Percentiles rank a stretch among this genome's conserved stretches.
Evolutionary conservation across 2,329 filamentous ascomycete genomes (phyloP).

Genomic region (Aspergillus hortae): DNA sequence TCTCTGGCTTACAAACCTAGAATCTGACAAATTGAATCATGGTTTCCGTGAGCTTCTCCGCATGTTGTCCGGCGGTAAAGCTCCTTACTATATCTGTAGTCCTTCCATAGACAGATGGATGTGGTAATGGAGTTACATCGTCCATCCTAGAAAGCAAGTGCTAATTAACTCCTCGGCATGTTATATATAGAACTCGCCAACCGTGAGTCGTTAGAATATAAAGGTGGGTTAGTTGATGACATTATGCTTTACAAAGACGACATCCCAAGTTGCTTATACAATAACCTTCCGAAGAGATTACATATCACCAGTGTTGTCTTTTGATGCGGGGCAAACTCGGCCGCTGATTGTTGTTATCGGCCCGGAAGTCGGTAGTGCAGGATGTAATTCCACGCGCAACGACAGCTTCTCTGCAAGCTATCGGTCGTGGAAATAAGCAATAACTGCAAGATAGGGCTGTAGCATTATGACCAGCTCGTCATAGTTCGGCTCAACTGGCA

Average conservation of each 20-base stretch:
- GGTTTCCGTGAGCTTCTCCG: too few species aligned
- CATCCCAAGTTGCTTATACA: too few species aligned
- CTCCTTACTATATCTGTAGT: too few species aligned
- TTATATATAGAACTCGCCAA: too few species aligned
- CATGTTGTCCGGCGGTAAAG: too few species aligned
- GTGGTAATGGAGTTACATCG: background rate
- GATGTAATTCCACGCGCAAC: background rate
- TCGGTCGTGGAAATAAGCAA: background rate
- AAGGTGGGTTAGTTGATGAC: too few species aligned
- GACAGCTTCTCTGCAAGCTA: background rate
- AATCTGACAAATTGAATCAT: too few species aligned
- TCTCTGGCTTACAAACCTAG: background rate
- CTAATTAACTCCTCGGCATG: too few species aligned
- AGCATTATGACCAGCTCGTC: background rate
- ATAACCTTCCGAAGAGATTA: too few species aligned
- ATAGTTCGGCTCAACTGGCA: background rate
- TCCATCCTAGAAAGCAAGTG: background rate
- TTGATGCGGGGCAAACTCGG: background rate
- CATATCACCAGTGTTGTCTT: background rate
- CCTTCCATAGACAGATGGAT: background rate
- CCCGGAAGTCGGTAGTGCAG: background rate
- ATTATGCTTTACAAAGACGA: too few species aligned
- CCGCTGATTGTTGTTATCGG: background rate
- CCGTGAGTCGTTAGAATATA: too few species aligned
- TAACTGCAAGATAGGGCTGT: background rate